Base-by-base conservation (phyloP, 2,329 filamentous ascomycete genomes). In the Graphilbum sp. region DNA sequence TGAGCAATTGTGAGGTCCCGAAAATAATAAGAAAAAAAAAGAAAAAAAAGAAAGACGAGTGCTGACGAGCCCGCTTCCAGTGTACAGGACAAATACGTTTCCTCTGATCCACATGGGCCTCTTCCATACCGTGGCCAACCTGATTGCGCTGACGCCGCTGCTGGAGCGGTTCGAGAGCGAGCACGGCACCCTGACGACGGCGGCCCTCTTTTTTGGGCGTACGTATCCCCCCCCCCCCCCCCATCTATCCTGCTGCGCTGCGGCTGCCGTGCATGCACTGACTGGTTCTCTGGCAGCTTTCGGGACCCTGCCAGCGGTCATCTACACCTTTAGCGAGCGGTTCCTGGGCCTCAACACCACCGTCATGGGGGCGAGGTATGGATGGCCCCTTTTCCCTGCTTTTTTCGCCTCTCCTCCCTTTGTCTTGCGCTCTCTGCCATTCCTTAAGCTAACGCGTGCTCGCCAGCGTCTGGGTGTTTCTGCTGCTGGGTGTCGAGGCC, bases 121-220 rank as follows among this genome's bases (percentile, higher is more conserved):
- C 54, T 64, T 94, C 49, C 90, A 96, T 58, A 69, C 79, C 43
- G 52, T 87, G 38, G 62, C 92, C 52, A 94, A 96, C 58, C 56
- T 85, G 19, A 37, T 92, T 45, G 82, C 85, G 18, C 57, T 96
- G 45, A 77, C 79, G 30, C 90, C 90, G n/a, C 64, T 98, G 37
- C 62, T 98, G 55, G 88, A 95, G 59, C 74, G 87, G 43, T 98
- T 96, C 57, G 90, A 98, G 62, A 72, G 74, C 44, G 88, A 95
- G 56, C 77, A 92, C 57, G 90, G 90, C 37, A 96, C 88, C 8
- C 64, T 96, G 52, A 84, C 84, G 20, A 80, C 85, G n/a, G 56
- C 93, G 45, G 74, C 83, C 27, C 66, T 96, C 37, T 95, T 96
- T 56, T 74, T 90, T 51, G 90, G 90, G 41, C 87, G 86, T 93